These are phyloP conservation scores for Carpinus viminea DNA, from an alignment of 306 rosid genomes.

Conservation along the genomic window DNA sequence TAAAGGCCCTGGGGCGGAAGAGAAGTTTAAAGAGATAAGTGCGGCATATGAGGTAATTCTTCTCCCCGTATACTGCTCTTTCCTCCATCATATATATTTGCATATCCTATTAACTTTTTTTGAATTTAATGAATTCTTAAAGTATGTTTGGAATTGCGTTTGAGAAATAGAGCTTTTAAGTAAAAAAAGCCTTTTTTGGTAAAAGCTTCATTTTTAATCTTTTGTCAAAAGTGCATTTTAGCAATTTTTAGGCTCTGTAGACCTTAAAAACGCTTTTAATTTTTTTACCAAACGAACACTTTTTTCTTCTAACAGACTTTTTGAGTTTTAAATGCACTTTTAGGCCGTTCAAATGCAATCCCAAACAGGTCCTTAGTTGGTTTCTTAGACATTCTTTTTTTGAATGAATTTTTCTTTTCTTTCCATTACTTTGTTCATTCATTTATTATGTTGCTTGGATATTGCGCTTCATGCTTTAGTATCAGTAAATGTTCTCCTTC, in stretches of 20 bases:
- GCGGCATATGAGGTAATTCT: conserved; percentile 92
- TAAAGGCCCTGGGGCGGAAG: conserved; percentile 81
- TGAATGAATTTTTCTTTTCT: neutral
- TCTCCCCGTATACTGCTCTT: conserved; percentile 3
- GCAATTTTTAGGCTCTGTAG: no score
- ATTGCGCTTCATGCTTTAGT: neutral
- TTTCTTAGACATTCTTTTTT: neutral
- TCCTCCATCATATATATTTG: conserved; percentile 9
- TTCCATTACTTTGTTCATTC: conserved; percentile 6
- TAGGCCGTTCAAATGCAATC: no score
- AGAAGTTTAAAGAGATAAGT: conserved; percentile 92
- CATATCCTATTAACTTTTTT: neutral
- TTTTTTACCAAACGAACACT: no score
- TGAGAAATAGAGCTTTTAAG: no score
- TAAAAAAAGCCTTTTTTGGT: no score
- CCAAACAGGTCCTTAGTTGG: neutral
- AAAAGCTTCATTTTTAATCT: no score
- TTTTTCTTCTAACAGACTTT: no score
- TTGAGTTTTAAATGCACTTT: no score
- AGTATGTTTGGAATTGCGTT: no score
- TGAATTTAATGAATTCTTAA: neutral
- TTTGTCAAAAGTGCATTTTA: no score
- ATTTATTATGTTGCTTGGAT: neutral
- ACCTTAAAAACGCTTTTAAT: no score
- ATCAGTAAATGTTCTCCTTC: conserved; percentile 16